phyloP scores from a whole-genome alignment of 73 alveolate species.

The Paramecium pentaurelia region DNA sequence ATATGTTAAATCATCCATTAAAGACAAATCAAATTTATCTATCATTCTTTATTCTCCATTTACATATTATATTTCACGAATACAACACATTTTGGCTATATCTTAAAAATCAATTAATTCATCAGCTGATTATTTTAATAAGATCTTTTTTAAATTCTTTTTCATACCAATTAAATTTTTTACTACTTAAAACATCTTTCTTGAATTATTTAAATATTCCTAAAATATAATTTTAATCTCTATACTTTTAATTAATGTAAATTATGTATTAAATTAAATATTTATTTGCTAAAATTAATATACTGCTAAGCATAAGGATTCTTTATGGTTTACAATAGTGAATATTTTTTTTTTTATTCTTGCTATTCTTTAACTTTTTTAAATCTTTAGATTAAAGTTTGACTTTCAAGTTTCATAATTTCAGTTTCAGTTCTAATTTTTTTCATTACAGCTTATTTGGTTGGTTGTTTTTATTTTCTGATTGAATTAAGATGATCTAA shows the following conservation, averaged over 20 bases:
- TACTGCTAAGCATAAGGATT: constrained; percentile 2
- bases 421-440: not conserved
- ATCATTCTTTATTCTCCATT: constrained; percentile 7
- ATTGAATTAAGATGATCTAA: constrained; percentile 4
- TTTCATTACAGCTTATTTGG: not conserved
- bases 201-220: constrained; percentile 39
- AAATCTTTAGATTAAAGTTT: not conserved
- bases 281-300: constrained; percentile 18
- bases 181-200: constrained; percentile 40
- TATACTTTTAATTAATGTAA: constrained; percentile 25
- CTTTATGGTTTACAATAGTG: not conserved
- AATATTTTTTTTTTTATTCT: not conserved
- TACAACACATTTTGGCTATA: constrained; percentile 17
- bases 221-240: not conserved
- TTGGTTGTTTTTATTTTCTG: not conserved
- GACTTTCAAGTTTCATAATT: not conserved
- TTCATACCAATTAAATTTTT: constrained; percentile 8
- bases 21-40: constrained; percentile 8
- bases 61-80: not conserved
- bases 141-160: not conserved
- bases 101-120: constrained; percentile 32
- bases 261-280: constrained; percentile 4
- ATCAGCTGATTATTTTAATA: not conserved
- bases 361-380: not conserved
- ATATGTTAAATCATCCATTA: not conserved